phyloP scores from a whole-genome alignment of 2,329 filamentous ascomycete genomes.

The Microdochium paspali region DNA sequence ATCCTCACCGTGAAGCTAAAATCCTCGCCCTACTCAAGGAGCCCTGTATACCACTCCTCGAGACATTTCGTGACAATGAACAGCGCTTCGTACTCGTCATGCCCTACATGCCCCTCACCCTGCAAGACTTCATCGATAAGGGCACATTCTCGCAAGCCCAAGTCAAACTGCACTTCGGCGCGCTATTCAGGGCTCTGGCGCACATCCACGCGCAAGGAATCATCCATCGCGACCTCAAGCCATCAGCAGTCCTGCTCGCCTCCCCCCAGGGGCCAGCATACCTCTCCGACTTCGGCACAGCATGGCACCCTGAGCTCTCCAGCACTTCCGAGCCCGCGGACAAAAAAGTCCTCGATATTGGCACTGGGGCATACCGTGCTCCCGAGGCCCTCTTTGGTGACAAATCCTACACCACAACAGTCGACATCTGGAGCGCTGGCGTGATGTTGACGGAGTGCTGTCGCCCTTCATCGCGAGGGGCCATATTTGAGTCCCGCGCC shows the following conservation, averaged over 20 bases:
- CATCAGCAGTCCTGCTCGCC: conserved; percentile 72
- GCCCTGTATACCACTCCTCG: conserved; percentile 56
- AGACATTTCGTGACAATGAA: conserved; percentile 62
- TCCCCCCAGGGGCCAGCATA: conserved; percentile 62
- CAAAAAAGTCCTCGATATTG: conserved; percentile 82
- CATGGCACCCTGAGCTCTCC: conserved; percentile 61
- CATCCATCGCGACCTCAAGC: conserved; percentile 90
- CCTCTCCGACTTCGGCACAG: conserved; percentile 85
- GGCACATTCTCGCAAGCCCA: conserved; percentile 21
- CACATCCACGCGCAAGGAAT: conserved; percentile 68
- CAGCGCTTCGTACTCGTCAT: conserved; percentile 73
- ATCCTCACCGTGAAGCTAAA: conserved; percentile 68
- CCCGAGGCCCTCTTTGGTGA: conserved; percentile 88
- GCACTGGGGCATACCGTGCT: conserved; percentile 82
- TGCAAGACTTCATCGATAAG: conserved; percentile 56
- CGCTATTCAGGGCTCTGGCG: conserved; percentile 61
- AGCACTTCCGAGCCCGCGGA: conserved; percentile 51
- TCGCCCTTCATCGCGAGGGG: conserved; percentile 31
- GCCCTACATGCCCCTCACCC: conserved; percentile 69
- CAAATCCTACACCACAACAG: conserved; percentile 55
- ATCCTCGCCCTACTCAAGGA: conserved; percentile 54
- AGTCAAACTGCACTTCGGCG: conserved; percentile 40
- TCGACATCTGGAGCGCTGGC: conserved; percentile 88
- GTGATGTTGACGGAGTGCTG: conserved; percentile 73
- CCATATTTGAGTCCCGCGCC: conserved; percentile 72